A percentile compares a stretch with the other conserved stretches of the same genome.
Evolutionary conservation across 2,329 filamentous ascomycete species (phyloP).

Genomic region (Monilinia fructigena): DNA sequence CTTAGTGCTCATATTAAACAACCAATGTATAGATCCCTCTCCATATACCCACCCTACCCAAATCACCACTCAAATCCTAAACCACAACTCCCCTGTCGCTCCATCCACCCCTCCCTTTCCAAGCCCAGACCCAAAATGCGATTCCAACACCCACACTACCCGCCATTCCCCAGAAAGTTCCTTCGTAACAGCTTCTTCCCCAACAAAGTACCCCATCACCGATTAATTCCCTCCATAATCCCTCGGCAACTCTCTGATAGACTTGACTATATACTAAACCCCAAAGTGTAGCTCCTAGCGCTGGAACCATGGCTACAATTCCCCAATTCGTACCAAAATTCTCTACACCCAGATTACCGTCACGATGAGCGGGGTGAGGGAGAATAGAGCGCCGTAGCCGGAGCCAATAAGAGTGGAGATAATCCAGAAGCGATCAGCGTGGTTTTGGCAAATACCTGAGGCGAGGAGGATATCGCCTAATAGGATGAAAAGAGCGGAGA

Average conservation of each 20-base stretch:
- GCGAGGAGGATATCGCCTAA: constrained; percentile 76
- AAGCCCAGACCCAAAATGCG: constrained; percentile 71
- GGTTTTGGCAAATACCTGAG: constrained; percentile 69
- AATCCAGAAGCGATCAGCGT: constrained; percentile 78
- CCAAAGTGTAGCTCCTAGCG: constrained; percentile 85
- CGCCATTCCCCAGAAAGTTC: constrained; percentile 84
- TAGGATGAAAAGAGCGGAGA: constrained; percentile 71
- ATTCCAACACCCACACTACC: constrained; percentile 76
- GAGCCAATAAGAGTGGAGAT: constrained; percentile 82
- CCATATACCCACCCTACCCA: background rate
- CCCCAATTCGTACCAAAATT: constrained; percentile 99
- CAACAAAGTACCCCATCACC: constrained; percentile 66
- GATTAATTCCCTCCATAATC: constrained; percentile 42
- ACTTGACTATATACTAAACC: constrained; percentile 81
- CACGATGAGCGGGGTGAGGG: constrained; percentile 84
- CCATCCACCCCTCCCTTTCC: constrained; percentile 75
- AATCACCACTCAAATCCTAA: constrained; percentile 33
- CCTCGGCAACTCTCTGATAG: constrained; percentile 66
- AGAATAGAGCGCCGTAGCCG: constrained; percentile 91
- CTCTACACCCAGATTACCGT: constrained; percentile 97
- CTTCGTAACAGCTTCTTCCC: constrained; percentile 76
- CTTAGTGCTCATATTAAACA: background rate
- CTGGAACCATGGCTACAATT: constrained; percentile 88
- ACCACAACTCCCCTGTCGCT: constrained; percentile 71
- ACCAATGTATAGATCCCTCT: background rate